Conservation (phyloP, 176 grass and related monocot genomes). For the Alloteropsis semialata region DNA sequence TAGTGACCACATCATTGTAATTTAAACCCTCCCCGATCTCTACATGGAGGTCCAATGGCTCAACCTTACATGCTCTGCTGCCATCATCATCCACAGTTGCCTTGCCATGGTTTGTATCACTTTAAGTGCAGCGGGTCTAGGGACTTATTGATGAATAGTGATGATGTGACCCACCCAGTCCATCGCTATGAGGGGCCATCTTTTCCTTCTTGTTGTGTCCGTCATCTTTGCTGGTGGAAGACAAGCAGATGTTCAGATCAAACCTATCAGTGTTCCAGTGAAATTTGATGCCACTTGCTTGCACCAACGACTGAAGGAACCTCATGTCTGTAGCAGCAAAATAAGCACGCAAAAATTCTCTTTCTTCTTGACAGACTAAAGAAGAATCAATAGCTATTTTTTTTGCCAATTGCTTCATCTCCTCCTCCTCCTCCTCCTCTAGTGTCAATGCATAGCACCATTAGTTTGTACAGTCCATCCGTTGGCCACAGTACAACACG, state of each 20-base stretch:
- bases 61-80: not conserved
- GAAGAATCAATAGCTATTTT: no score
- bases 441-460: not conserved
- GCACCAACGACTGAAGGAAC: not conserved
- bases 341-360: no score
- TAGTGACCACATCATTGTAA: not conserved
- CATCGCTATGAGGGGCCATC: not conserved
- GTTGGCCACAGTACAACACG: not conserved
- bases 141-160: no score
- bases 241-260: not conserved
- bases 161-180: no score
- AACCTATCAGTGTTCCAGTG: not conserved
- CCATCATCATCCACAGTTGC: not conserved
- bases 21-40: not conserved
- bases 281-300: not conserved
- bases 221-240: not conserved
- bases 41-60: not conserved
- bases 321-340: not conserved
- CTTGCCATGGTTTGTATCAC: not conserved
- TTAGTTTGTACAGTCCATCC: not conserved
- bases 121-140: not conserved
- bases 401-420: no score
- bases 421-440: no score
- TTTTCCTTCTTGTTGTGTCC: not conserved
- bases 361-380: not conserved